phyloP scores from a whole-genome alignment of 2,329 filamentous ascomycete genomes.

The Penicillium verrucosum region DNA sequence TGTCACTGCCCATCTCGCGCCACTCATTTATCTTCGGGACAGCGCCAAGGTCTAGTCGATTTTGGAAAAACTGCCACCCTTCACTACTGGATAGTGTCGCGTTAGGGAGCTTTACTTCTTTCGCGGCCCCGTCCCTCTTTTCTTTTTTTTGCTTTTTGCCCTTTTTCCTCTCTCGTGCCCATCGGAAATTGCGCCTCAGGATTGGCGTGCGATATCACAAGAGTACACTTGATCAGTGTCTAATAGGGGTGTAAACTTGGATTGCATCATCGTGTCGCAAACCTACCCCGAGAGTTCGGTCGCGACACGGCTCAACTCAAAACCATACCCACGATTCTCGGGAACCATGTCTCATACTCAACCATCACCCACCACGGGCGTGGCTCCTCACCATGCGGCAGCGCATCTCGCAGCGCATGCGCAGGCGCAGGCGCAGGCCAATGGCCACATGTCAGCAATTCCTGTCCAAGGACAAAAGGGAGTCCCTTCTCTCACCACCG shows the following conservation, averaged over 20 bases:
- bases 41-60: slow-evolving; percentile 2
- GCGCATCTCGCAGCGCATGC: slow-evolving; percentile 33
- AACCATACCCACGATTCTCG: slow-evolving; percentile 9
- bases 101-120: neutral
- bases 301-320: slow-evolving; percentile 19
- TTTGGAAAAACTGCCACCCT: slow-evolving; percentile 1
- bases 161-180: neutral
- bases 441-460: slow-evolving; percentile 59
- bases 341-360: slow-evolving; percentile 70
- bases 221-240: neutral
- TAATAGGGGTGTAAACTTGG: slow-evolving; percentile 2
- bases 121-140: neutral
- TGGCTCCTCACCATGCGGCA: slow-evolving; percentile 58
- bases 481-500: slow-evolving; percentile 61
- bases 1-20: slow-evolving; percentile 5
- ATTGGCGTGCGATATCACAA: slow-evolving; percentile 1
- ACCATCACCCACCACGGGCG: slow-evolving; percentile 73
- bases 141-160: neutral
- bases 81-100: slow-evolving; percentile 11
- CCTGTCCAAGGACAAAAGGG: slow-evolving; percentile 51
- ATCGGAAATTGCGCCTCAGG: neutral
- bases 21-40: slow-evolving; percentile 5
- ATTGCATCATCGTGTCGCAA: slow-evolving; percentile 37
- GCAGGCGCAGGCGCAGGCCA: slow-evolving; percentile 23
- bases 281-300: slow-evolving; percentile 7